A percentile compares a stretch with the other conserved stretches of the same genome.
phyloP scores from a whole-genome alignment of 2,329 filamentous ascomycete species.

The Coleophoma cylindrospora region DNA sequence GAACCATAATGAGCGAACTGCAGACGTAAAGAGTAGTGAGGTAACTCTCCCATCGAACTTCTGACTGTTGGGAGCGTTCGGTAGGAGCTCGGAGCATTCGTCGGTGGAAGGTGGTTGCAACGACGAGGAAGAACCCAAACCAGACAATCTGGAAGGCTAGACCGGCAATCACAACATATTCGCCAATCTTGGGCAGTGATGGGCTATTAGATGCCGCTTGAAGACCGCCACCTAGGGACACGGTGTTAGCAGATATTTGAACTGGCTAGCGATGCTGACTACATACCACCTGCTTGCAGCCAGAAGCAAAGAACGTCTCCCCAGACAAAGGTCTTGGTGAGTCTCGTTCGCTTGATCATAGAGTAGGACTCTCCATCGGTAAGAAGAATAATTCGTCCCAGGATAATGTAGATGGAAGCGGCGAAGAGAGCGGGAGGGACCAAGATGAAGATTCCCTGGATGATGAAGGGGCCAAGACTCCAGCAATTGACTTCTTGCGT shows the following conservation, averaged over 20 bases:
- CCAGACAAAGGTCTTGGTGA: slow-evolving; percentile 40
- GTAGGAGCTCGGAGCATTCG: slow-evolving; percentile 28
- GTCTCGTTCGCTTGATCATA: slow-evolving; percentile 31
- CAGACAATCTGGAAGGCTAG: no score
- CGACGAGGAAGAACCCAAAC: slow-evolving; percentile 17
- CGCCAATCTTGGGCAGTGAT: no score
- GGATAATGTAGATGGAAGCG: slow-evolving; percentile 33
- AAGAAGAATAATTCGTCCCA: slow-evolving; percentile 28
- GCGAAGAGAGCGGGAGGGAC: slow-evolving; percentile 33
- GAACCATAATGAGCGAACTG: slow-evolving; percentile 35
- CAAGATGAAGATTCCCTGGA: slow-evolving; percentile 30
- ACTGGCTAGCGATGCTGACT: no score
- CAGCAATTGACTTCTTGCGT: slow-evolving; percentile 9
- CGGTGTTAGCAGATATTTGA: background rate
- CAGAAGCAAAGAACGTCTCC: slow-evolving; percentile 39
- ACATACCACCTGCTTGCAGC: slow-evolving; percentile 24
- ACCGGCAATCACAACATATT: no score
- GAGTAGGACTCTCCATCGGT: slow-evolving; percentile 31
- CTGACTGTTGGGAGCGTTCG: slow-evolving; percentile 5
- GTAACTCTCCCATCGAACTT: slow-evolving; percentile 24
- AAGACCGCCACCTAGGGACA: background rate
- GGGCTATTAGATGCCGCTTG: no score
- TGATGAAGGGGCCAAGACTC: slow-evolving; percentile 23
- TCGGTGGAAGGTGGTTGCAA: slow-evolving; percentile 37
- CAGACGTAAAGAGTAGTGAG: slow-evolving; percentile 32